Evolutionary conservation across 2,329 filamentous ascomycete species (phyloP), one percentile per base, ranked within the genome.

Genomic region (Periconia sp.): DNA sequence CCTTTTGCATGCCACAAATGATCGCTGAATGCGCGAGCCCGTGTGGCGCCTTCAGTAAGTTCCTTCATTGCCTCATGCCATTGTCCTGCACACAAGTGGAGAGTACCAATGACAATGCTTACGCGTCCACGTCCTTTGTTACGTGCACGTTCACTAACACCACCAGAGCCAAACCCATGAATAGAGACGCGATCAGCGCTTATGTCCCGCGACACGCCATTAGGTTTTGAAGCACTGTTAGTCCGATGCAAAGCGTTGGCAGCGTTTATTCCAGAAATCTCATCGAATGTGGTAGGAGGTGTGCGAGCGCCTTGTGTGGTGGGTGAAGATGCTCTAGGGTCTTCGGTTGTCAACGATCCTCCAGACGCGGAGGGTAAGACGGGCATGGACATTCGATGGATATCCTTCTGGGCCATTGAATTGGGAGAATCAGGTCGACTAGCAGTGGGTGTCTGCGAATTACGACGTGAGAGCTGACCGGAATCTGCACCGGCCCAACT

Each of bases 1-100:
- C 90, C 92, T 71, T 97, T 97, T 13, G 89, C 94, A 72, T 96
- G 90, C 92, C 94, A 99, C n/a, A 97, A 69, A 69, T 96, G 89
- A 70, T 99, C 94, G 58, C 90, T 92, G 45, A 88, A 81, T 25
- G 84, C 85, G 57, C 89, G 87, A 12, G 90, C 87, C 56, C 86
- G 83, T 8, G 82, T 81, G 2, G 88, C 91, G 40, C 87, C 89
- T 47, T 96, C 92, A 8, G 84, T 78, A 16, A 96, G 80, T 63
- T 95, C 89, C 65, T 84, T 87, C 32, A 97, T 70, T 6, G 92
- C 92, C 71, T 97, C 92, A 34, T 79, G 82, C 91, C 94, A 96
- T 50, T 91, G 84, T 18, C 94, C 94, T 39, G 90, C 88, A 69
- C 92, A 88, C 56, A 99, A 81, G 66, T 92, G 95, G 53, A 96